These are phyloP conservation scores for Chlorella sp. DNA, from an alignment of 139 green algal genomes.

Conservation along the genomic window DNA sequence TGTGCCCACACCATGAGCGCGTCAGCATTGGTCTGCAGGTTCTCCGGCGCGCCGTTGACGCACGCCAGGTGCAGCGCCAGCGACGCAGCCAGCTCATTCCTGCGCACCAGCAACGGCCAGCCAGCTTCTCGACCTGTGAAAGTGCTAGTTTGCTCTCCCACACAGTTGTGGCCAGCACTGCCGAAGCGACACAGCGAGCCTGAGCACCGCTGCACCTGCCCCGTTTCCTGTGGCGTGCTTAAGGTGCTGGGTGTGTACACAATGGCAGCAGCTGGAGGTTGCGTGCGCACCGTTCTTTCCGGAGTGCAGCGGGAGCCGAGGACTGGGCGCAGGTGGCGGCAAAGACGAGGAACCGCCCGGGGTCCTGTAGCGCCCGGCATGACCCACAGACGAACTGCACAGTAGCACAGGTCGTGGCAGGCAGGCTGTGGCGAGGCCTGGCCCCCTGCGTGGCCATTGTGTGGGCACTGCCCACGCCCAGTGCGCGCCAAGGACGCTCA, in stretches of 20 bases:
- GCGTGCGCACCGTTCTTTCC: neutral
- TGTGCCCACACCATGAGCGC: constrained; percentile 21
- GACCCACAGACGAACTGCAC: constrained; percentile 18
- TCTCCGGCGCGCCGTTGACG: constrained; percentile 5
- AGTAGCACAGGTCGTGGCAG: neutral
- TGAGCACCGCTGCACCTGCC: neutral
- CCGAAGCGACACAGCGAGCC: neutral
- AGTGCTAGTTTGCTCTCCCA: neutral
- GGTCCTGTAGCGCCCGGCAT: constrained; percentile 17
- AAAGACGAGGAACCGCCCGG: constrained; percentile 15
- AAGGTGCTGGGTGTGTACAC: neutral
- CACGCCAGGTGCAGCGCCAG: constrained; percentile 16
- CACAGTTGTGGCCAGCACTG: neutral
- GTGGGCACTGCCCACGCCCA: neutral
- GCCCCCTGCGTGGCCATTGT: no score
- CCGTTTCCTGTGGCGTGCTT: neutral
- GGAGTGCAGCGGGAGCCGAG: neutral
- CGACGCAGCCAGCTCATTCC: neutral
- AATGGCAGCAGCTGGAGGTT: no score
- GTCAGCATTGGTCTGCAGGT: constrained; percentile 15
- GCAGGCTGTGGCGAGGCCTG: neutral
- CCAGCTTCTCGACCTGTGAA: neutral
- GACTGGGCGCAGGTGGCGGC: neutral
- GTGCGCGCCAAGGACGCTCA: neutral
- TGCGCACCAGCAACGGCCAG: neutral